Percentiles rank a stretch among this genome's conserved stretches.
Evolutionary conservation across 2,329 filamentous ascomycete genomes (phyloP).

Genomic region (Lecanosticta acicola): DNA sequence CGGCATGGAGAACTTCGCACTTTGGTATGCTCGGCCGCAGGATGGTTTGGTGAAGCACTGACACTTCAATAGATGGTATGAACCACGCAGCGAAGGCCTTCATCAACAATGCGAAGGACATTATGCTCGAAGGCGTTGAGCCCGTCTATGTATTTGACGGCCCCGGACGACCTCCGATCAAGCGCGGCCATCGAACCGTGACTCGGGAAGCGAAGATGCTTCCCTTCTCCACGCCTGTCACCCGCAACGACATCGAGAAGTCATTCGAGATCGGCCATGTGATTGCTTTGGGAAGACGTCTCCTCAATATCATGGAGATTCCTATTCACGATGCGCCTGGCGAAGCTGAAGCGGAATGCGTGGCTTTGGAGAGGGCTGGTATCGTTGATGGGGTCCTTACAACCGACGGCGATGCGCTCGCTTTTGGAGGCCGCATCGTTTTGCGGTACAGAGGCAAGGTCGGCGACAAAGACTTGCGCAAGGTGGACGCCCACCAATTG

Average conservation of each 20-base stretch:
- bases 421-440: conserved; percentile 1
- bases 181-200: neutral
- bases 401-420: conserved; percentile 2
- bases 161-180: neutral
- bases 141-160: conserved; percentile 5
- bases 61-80: no score
- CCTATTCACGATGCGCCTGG: neutral
- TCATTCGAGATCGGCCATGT: neutral
- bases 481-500: neutral
- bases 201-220: neutral
- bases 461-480: neutral
- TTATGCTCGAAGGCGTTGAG: conserved; percentile 3
- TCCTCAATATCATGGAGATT: neutral
- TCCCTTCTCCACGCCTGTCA: neutral
- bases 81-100: conserved; percentile 4
- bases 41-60: no score
- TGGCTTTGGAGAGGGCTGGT: conserved; percentile 1
- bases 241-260: neutral
- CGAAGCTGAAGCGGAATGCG: conserved; percentile 7
- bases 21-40: no score
- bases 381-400: conserved; percentile 1
- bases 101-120: neutral
- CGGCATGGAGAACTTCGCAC: no score
- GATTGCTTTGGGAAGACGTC: neutral
- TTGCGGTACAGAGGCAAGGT: neutral